A percentile compares a stretch with the other conserved stretches of the same genome.
phyloP scores from a whole-genome alignment of 768 basidiomycete genomes.

The Royoungia palumana region DNA sequence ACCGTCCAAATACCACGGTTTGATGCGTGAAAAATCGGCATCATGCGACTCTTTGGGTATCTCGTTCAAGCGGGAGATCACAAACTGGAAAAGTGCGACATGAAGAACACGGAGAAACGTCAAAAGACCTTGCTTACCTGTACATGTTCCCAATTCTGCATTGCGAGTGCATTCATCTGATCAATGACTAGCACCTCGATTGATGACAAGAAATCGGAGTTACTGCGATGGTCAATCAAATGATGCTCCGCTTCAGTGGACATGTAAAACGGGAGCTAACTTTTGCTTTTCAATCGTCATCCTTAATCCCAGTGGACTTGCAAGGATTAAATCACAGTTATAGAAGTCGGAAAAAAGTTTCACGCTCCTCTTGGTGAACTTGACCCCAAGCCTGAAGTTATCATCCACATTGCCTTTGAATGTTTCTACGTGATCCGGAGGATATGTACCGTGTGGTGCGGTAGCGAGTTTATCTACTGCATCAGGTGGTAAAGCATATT shows the following conservation, averaged over 20 bases:
- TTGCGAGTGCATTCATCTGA: constrained; percentile 86
- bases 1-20: constrained; percentile 96
- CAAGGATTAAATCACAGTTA: constrained; percentile 85
- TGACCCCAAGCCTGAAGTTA: constrained; percentile 87
- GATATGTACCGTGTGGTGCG: constrained; percentile 74
- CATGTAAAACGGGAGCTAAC: constrained; percentile 42
- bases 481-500: constrained; percentile 80
- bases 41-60: constrained; percentile 92
- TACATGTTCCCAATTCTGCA: constrained; percentile 99
- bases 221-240: constrained; percentile 42
- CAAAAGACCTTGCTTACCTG: constrained; percentile 51
- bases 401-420: constrained; percentile 98
- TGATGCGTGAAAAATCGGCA: constrained; percentile 94
- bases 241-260: neutral
- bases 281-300: constrained; percentile 94
- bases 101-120: neutral
- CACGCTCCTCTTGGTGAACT: constrained; percentile 87
- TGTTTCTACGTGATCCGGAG: constrained; percentile 85
- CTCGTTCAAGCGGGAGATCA: constrained; percentile 81
- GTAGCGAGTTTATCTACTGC: constrained; percentile 75
- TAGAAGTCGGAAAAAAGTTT: constrained; percentile 93
- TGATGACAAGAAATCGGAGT: constrained; percentile 87
- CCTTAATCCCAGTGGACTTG: constrained; percentile 88
- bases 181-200: constrained; percentile 91
- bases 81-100: constrained; percentile 51